Evolutionary conservation across 2,329 filamentous ascomycete genomes (phyloP).

Genomic region (Exophiala xenobiotica): DNA sequence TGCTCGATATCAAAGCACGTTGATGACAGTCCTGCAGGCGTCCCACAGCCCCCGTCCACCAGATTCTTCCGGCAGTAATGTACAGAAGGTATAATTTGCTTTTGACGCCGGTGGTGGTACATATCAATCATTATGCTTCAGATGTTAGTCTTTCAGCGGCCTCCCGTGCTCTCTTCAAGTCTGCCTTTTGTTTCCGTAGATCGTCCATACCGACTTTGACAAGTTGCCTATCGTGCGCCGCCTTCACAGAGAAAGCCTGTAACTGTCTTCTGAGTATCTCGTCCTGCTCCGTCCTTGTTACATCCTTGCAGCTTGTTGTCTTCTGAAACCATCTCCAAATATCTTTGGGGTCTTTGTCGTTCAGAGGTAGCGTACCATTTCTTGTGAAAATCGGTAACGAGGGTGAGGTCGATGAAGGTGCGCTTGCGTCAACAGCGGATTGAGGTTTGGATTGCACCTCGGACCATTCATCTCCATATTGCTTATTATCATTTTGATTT

Average conservation of each 20-base stretch:
- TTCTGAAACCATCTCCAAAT: slow-evolving; percentile 46
- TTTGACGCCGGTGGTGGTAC: background rate
- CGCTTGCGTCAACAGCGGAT: slow-evolving; percentile 6
- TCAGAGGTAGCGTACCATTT: slow-evolving; percentile 33
- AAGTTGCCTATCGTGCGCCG: slow-evolving; percentile 41
- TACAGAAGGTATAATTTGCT: background rate
- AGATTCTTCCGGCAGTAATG: background rate
- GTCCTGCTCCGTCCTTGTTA: slow-evolving; percentile 38
- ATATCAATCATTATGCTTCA: slow-evolving; percentile 19
- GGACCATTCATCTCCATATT: slow-evolving; percentile 16
- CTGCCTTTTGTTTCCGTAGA: slow-evolving; percentile 46
- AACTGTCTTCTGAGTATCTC: slow-evolving; percentile 38
- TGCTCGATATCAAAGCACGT: background rate
- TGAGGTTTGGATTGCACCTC: slow-evolving; percentile 18
- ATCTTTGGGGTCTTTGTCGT: slow-evolving; percentile 36
- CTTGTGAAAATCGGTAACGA: slow-evolving; percentile 36
- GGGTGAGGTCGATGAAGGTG: slow-evolving; percentile 32
- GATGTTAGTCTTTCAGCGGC: slow-evolving; percentile 44
- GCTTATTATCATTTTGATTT: slow-evolving; percentile 1
- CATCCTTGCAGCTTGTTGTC: slow-evolving; percentile 42
- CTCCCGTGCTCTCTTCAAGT: slow-evolving; percentile 45
- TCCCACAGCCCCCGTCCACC: background rate
- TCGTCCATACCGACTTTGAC: slow-evolving; percentile 42
- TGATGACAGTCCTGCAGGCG: too few species aligned
- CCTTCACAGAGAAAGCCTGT: slow-evolving; percentile 37